Percentiles rank a stretch among this genome's conserved stretches.
Evolutionary conservation across 805 yeast genomes (phyloP).

Genomic region (Cephaloascus fragrans): DNA sequence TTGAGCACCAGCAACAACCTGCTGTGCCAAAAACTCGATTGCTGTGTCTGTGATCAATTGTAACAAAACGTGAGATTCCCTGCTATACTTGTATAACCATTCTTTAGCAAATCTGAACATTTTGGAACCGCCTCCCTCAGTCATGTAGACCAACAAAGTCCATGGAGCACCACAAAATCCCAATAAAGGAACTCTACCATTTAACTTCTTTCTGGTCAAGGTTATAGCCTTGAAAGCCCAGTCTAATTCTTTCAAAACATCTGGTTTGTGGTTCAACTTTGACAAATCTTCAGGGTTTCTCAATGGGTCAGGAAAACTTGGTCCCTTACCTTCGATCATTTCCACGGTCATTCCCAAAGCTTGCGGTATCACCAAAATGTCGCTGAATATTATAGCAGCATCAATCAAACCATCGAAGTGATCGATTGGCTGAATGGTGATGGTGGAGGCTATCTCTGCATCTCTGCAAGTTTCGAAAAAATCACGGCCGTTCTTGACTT

Average conservation of each 20-base stretch:
- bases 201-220: slow-evolving; percentile 72
- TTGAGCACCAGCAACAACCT: slow-evolving; percentile 96
- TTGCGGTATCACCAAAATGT: slow-evolving; percentile 92
- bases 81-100: slow-evolving; percentile 80
- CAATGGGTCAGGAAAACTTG: slow-evolving; percentile 83
- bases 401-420: slow-evolving; percentile 85
- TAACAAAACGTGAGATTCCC: slow-evolving; percentile 58
- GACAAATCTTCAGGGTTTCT: slow-evolving; percentile 61
- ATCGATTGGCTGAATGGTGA: slow-evolving; percentile 92
- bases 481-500: slow-evolving; percentile 75
- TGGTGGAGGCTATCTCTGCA: slow-evolving; percentile 86
- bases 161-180: slow-evolving; percentile 99
- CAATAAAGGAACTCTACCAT: slow-evolving; percentile 87
- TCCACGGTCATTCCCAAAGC: slow-evolving; percentile 95
- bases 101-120: slow-evolving; percentile 85
- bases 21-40: slow-evolving; percentile 85
- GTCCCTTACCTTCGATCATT: slow-evolving; percentile 93
- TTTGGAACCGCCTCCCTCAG: slow-evolving; percentile 94
- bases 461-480: slow-evolving; percentile 94
- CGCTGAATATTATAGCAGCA: slow-evolving; percentile 95
- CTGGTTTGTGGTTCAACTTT: slow-evolving; percentile 51
- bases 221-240: slow-evolving; percentile 97
- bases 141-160: slow-evolving; percentile 94
- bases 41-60: slow-evolving; percentile 81
- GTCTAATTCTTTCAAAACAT: slow-evolving; percentile 66